Evolutionary conservation across 805 yeast species (phyloP).

Genomic region (Teunomyces atbi): DNA sequence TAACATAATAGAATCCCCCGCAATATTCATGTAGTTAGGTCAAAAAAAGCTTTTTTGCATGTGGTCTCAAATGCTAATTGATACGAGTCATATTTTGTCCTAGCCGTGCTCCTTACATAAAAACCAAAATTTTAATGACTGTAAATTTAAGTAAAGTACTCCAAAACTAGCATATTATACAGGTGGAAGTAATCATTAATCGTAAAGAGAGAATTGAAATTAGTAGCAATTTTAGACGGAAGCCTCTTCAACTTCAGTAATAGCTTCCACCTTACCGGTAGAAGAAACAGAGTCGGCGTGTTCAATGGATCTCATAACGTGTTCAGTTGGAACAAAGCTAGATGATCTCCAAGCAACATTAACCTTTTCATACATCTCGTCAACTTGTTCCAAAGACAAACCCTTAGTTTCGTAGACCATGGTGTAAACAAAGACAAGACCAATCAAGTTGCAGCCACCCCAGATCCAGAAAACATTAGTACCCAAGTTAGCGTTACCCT

Average conservation of each 20-base stretch:
- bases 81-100: too few relatives aligned
- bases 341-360: conserved; percentile 33
- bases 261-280: conserved; percentile 22
- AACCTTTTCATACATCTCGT: conserved; percentile 36
- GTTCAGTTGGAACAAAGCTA: conserved; percentile 31
- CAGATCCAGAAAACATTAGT: conserved; percentile 42
- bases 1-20: neutral
- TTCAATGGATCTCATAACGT: conserved; percentile 32
- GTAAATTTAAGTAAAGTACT: neutral
- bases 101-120: neutral
- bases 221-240: conserved; percentile 17
- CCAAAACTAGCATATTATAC: neutral
- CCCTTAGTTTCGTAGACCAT: conserved; percentile 42
- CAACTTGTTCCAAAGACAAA: conserved; percentile 41
- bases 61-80: too few relatives aligned
- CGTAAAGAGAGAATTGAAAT: neutral
- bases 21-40: too few relatives aligned
- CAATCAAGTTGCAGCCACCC: conserved; percentile 40
- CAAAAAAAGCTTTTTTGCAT: too few relatives aligned
- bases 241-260: conserved; percentile 27
- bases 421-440: conserved; percentile 32
- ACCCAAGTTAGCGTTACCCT: conserved; percentile 39
- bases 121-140: neutral
- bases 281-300: conserved; percentile 13
- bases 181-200: conserved; percentile 1